Conservation (phyloP, 2,329 filamentous ascomycete genomes). For the Colletotrichum sp. region DNA sequence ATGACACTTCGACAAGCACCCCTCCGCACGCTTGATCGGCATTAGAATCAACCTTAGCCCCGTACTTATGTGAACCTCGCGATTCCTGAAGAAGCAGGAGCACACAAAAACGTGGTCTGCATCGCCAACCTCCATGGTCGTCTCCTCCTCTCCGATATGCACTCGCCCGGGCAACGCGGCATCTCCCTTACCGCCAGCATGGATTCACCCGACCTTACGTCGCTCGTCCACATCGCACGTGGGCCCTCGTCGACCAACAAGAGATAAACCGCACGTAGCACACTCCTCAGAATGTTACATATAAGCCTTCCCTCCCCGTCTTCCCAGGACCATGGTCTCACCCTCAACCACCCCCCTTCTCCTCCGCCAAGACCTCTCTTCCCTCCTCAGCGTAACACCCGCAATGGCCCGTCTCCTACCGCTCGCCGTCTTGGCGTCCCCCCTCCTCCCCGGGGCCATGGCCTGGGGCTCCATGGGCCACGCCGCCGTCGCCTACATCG, state of each 20-base stretch:
- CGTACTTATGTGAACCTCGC: neutral
- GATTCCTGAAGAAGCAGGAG: slow-evolving; percentile 21
- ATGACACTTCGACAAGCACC: neutral
- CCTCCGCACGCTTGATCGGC: neutral
- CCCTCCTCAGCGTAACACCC: neutral
- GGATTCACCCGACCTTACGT: neutral
- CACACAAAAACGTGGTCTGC: neutral
- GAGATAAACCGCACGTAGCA: neutral
- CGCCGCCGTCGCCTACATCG: slow-evolving; percentile 59
- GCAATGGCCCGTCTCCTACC: slow-evolving; percentile 28
- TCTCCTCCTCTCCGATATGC: neutral
- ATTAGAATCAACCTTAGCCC: neutral
- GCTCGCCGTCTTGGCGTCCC: slow-evolving; percentile 26
- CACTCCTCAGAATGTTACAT: neutral
- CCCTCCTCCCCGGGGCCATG: slow-evolving; percentile 10
- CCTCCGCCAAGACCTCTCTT: neutral
- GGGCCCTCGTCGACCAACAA: neutral
- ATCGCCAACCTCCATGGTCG: neutral
- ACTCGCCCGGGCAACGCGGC: neutral
- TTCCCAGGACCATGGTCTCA: neutral
- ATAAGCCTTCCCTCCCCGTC: neutral
- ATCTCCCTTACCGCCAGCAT: neutral
- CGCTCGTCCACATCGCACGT: neutral
- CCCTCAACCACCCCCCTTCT: neutral
- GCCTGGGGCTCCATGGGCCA: slow-evolving; percentile 54